Conservation (phyloP, 2,329 filamentous ascomycete species). For the Beauveria rudraprayagi region DNA sequence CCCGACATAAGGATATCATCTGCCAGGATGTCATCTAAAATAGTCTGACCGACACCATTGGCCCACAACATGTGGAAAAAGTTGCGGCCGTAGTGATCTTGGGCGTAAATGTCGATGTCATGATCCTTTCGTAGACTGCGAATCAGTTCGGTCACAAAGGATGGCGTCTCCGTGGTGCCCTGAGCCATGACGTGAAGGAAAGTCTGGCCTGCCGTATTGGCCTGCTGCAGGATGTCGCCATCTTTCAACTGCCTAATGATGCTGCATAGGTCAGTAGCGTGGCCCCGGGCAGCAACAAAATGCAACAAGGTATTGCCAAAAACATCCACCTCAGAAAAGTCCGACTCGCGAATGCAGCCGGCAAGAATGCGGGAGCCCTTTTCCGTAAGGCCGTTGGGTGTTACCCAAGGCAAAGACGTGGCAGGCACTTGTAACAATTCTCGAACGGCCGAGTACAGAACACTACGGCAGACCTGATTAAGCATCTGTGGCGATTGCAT, state of each 20-base stretch:
- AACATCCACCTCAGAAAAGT: constrained; percentile 24
- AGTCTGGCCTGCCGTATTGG: constrained; percentile 40
- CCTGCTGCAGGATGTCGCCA: neutral
- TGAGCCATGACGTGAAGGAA: constrained; percentile 37
- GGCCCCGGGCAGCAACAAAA: constrained; percentile 32
- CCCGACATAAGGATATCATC: constrained; percentile 28
- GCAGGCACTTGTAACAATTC: constrained; percentile 18
- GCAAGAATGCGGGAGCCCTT: constrained; percentile 15
- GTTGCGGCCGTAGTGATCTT: constrained; percentile 45
- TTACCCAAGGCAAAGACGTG: constrained; percentile 20
- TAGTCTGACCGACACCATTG: constrained; percentile 21
- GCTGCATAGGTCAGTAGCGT: constrained; percentile 20
- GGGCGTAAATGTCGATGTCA: constrained; percentile 25
- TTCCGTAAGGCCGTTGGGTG: constrained; percentile 17
- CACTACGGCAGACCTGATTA: constrained; percentile 20
- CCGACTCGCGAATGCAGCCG: neutral
- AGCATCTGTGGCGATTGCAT: constrained; percentile 14
- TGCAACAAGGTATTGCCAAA: constrained; percentile 43
- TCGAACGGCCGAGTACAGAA: constrained; percentile 21
- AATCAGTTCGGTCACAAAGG: constrained; percentile 23
- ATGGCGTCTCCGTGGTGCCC: constrained; percentile 25
- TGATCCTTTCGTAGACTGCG: constrained; percentile 13
- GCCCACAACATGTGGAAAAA: constrained; percentile 38
- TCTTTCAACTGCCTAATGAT: constrained; percentile 17
- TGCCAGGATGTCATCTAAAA: constrained; percentile 21